A percentile compares a stretch with the other conserved stretches of the same genome.
Conservation (phyloP, 2,329 filamentous ascomycete genomes). For the Fusarium sp. region DNA sequence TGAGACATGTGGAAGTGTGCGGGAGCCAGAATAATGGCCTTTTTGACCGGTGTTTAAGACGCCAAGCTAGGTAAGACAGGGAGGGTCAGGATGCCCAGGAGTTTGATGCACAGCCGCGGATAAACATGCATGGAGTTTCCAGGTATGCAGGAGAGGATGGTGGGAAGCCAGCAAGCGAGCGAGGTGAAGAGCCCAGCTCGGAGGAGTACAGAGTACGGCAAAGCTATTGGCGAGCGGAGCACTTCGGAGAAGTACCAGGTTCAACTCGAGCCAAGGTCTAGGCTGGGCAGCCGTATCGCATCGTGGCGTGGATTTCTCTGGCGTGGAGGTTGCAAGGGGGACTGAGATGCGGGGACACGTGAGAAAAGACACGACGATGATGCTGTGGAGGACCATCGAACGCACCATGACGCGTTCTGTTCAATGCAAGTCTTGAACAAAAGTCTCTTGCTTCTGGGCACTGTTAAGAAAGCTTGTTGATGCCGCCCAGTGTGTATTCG, state of each 20-base stretch:
- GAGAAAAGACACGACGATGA: conserved; percentile 38
- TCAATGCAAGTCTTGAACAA: conserved; percentile 15
- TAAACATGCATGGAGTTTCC: conserved; percentile 40
- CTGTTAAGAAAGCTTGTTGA: conserved; percentile 13
- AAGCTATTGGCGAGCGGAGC: conserved; percentile 10
- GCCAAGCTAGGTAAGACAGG: conserved; percentile 40
- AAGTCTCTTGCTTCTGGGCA: conserved; percentile 19
- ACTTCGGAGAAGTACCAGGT: conserved; percentile 35
- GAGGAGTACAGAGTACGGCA: conserved; percentile 29
- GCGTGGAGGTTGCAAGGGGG: conserved; percentile 40
- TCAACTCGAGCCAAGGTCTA: conserved; percentile 31
- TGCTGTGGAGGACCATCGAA: conserved; percentile 32
- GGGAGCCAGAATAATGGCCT: conserved; percentile 33
- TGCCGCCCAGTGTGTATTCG: conserved; percentile 3
- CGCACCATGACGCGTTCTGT: conserved; percentile 40
- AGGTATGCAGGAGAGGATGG: conserved; percentile 37
- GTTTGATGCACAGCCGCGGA: conserved; percentile 42
- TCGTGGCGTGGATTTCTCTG: conserved; percentile 38
- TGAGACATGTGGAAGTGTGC: conserved; percentile 27
- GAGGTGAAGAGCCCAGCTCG: conserved; percentile 17
- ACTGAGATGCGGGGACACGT: conserved; percentile 45
- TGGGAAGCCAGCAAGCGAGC: conserved; percentile 32
- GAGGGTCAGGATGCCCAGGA: conserved; percentile 39
- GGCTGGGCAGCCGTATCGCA: conserved; percentile 37
- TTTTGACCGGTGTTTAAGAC: conserved; percentile 26